Base-by-base conservation (phyloP, 805 yeast genomes). In the Kodamaea nitidulidarum region DNA sequence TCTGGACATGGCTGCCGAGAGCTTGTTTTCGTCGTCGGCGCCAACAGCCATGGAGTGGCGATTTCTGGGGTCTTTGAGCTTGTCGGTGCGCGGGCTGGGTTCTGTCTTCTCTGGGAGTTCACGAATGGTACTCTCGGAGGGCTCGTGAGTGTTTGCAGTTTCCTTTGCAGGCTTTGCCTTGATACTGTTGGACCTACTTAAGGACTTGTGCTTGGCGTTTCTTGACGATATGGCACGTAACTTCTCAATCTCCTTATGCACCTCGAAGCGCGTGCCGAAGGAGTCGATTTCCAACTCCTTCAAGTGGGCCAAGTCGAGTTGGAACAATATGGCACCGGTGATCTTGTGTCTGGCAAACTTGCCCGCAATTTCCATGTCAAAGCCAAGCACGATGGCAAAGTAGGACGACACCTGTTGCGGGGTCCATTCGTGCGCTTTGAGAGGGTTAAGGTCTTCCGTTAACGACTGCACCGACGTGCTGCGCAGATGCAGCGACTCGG, bases 221-320 rank as follows among this genome's bases (percentile, higher is more conserved):
- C 50, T 46, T 4, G 46, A 27, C 7, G 49, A 36, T 17, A 53
- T 49, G 39, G 58, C 54, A 43, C 70, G 71, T 50, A 84, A 65
- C 26, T 79, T 75, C 57, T 87, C 95, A 51, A 93, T 91, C 56
- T 87, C 95, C 55, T 88, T 88, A 61, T 79, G 81, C 34, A 93
- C 78, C 58, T 90, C 96, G 61, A 88, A 93, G 47, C 99, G 75
- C 0, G 96, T 90, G 18, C 99, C 99, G 65, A 93, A 93, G 3
- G 95, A 85, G 35, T 78, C 73, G 38, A 93, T 91, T 41, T 90
- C 98, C 42, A 93, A 68, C 60, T 93, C 99, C 58, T 91, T 93
- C 52, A 93, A 71, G 52, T 85, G 85, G 1, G 87, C 75, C 45
- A 91, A 70, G 53, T 91, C 97, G 45, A 93, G 71, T 60, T 90